Conservation (phyloP, 257 asterid genomes). For the Solanum bukasovii region DNA sequence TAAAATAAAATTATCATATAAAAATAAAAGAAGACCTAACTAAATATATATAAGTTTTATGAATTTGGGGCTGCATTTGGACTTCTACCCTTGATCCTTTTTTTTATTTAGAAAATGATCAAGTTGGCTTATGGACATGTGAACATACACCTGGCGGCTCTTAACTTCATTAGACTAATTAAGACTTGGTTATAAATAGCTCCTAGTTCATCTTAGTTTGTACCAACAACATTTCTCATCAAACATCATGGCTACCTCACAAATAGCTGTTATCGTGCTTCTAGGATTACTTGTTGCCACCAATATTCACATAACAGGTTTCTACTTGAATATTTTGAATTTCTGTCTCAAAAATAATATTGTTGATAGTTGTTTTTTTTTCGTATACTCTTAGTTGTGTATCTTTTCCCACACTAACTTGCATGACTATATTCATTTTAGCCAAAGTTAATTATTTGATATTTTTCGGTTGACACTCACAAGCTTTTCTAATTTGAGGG, state of each 20-base stretch:
- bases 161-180: neutral
- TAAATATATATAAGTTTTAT: neutral
- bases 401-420: neutral
- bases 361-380: neutral
- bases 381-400: neutral
- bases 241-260: neutral
- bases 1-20: neutral
- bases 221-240: neutral
- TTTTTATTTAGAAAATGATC: neutral
- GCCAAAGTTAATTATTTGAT: neutral
- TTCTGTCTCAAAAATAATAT: neutral
- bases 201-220: neutral
- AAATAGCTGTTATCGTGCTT: neutral
- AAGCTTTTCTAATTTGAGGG: neutral
- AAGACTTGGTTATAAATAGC: neutral
- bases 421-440: neutral
- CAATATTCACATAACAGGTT: neutral
- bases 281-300: neutral
- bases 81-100: neutral
- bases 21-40: neutral
- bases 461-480: neutral
- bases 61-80: neutral
- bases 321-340: neutral
- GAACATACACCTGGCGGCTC: neutral
- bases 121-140: neutral